Conservation (phyloP, 768 basidiomycete genomes). For the Serendipita sp. region DNA sequence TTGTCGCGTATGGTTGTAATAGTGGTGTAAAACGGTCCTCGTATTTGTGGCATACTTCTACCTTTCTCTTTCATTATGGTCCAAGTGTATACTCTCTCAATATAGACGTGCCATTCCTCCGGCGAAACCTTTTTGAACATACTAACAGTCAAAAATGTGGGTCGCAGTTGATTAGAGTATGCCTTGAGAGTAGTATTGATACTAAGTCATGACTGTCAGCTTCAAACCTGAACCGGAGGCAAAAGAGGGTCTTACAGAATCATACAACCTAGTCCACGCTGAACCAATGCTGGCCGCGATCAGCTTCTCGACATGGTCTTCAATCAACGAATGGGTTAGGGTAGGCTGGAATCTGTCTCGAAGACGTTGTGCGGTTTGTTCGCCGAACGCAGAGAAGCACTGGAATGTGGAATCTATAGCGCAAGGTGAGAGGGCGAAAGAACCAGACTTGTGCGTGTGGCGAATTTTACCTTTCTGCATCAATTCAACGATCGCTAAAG, state of each 20-base stretch:
- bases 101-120: background rate
- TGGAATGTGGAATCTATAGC: slow-evolving; percentile 66
- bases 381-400: slow-evolving; percentile 81
- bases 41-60: background rate
- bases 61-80: background rate
- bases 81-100: background rate
- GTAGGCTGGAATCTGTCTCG: slow-evolving; percentile 89
- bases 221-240: background rate
- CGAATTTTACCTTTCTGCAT: slow-evolving; percentile 80
- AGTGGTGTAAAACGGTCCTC: background rate
- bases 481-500: slow-evolving; percentile 66
- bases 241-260: slow-evolving; percentile 46
- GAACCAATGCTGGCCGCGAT: slow-evolving; percentile 84
- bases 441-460: background rate
- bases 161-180: background rate
- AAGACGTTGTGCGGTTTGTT: slow-evolving; percentile 74
- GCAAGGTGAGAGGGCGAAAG: background rate
- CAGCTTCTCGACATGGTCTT: slow-evolving; percentile 75
- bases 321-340: slow-evolving; percentile 66
- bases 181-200: slow-evolving; percentile 77
- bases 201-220: slow-evolving; percentile 29
- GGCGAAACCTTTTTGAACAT: background rate
- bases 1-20: background rate
- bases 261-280: slow-evolving; percentile 90
- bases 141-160: background rate